Percentiles rank a stretch among this genome's conserved stretches.
Conservation (phyloP, 2,329 filamentous ascomycete genomes). For the Simplicillium sp. region DNA sequence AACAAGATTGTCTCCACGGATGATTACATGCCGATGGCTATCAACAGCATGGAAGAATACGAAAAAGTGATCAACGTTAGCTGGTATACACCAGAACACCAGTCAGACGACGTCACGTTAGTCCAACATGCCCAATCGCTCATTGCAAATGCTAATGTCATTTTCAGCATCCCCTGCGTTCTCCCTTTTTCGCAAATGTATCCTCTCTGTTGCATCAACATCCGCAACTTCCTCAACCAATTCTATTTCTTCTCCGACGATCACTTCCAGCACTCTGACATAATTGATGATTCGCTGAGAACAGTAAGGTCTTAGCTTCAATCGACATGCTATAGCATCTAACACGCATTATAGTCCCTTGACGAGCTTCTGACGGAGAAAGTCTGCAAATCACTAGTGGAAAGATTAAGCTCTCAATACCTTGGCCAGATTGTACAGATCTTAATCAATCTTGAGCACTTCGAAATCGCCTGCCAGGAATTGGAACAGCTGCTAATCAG, state of each 20-base stretch:
- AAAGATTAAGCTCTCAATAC: constrained; percentile 84
- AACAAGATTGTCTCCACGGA: constrained; percentile 69
- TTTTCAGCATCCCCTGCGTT: constrained; percentile 75
- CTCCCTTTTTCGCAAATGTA: constrained; percentile 99
- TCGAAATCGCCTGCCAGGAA: constrained; percentile 86
- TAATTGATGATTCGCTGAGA: constrained; percentile 85
- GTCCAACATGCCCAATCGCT: constrained; percentile 15
- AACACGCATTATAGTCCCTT: constrained; percentile 58
- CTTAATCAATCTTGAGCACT: constrained; percentile 93
- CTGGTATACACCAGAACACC: constrained; percentile 85
- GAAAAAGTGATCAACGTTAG: constrained; percentile 93
- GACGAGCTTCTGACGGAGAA: constrained; percentile 90
- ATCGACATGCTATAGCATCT: background rate
- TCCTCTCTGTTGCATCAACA: constrained; percentile 94
- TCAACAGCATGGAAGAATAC: constrained; percentile 82
- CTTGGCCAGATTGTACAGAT: constrained; percentile 98
- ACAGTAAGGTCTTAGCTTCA: constrained; percentile 39
- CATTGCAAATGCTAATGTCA: background rate
- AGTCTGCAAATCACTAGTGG: constrained; percentile 83
- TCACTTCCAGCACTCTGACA: constrained; percentile 80
- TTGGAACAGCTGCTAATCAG: constrained; percentile 79
- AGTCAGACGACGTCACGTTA: constrained; percentile 64
- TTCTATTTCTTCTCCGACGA: constrained; percentile 98
- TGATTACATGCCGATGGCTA: constrained; percentile 99
- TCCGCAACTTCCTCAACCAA: constrained; percentile 93